Percentiles rank a stretch among this genome's conserved stretches.
These are phyloP conservation scores for Auricularia auricula-judae DNA, from an alignment of 768 basidiomycete species.

Conservation along the genomic window DNA sequence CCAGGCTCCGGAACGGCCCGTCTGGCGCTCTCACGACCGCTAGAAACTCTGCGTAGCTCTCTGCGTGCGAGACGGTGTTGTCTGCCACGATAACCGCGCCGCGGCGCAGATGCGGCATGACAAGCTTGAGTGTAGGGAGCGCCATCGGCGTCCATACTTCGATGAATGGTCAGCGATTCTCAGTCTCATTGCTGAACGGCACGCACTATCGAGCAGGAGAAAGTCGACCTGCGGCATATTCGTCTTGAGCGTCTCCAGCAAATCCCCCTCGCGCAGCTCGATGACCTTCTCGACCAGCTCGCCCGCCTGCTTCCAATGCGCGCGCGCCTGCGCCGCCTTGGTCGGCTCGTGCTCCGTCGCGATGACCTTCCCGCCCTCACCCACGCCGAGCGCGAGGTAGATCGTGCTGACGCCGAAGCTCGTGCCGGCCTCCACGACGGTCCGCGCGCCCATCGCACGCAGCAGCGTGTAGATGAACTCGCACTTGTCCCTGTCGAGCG, in stretches of 20 bases:
- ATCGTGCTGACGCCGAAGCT: slow-evolving; percentile 1
- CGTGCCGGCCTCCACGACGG: neutral
- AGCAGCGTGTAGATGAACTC: neutral
- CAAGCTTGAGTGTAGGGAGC: neutral
- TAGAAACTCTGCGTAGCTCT: neutral
- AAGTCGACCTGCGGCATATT: neutral
- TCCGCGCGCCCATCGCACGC: neutral
- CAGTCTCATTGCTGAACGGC: neutral
- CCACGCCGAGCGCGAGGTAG: neutral
- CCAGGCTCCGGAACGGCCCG: neutral
- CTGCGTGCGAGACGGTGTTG: neutral
- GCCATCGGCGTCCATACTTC: neutral
- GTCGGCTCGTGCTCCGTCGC: neutral
- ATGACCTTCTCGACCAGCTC: neutral
- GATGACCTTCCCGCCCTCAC: neutral
- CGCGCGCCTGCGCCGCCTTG: neutral
- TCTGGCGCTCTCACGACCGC: neutral
- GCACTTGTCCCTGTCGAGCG: neutral
- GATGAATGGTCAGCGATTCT: neutral
- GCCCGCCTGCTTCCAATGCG: neutral
- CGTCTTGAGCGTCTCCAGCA: neutral
- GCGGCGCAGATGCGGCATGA: neutral
- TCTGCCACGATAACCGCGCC: neutral
- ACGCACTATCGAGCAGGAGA: neutral
- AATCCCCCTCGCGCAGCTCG: neutral